Base-by-base conservation (phyloP, 345 rosid species). In the Corymbia maculata region DNA sequence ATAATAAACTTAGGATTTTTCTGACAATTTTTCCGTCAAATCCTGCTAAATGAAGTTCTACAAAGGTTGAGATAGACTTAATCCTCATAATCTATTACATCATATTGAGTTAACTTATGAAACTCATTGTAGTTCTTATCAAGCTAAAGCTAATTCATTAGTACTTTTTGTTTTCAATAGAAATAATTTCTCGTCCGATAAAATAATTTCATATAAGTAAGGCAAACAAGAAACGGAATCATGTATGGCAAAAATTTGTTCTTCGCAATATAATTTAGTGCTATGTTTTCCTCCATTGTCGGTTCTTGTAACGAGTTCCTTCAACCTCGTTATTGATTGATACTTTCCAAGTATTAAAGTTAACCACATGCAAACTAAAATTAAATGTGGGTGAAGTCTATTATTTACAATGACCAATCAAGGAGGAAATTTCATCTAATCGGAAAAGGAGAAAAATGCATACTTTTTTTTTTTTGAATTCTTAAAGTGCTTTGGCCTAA, bases 1-100 rank as follows among this genome's bases (percentile, higher is more conserved):
- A 0, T 2, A 19, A 19, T 7, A 53, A 0, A 4, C 4, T 53
- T 53, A 53, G 0, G 2, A 53, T 52, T 52, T 52, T 1, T 52
- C 11, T 50, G 1, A 7, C 16, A 53, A 21, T 7, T 53, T 0
- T 53, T 9, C 22, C 9, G 57, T 53, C 10, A 24, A 3, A 53
- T 7, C 17, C 24, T 53, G 57, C 57, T 53, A 3, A 19, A 9
- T 53, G 57, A 53, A 53, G 57, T 53, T 53, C 57, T 53, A 53
- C 4, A 1, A 19, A 53, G 57, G 17, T 53, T 19, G 57, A 53
- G 57, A 57, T 57, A 57, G 28, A 57, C 3, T 9, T 22, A 1
- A 57, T 57, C n/a, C 9, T 22, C 64, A 9, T 57, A 9, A 9
- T 22, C n/a, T 9, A 9, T 9, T 21, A 21, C 61, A 55, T 22